phyloP scores from a whole-genome alignment of 2,329 filamentous ascomycete species.

The Epichloe gansuensis region DNA sequence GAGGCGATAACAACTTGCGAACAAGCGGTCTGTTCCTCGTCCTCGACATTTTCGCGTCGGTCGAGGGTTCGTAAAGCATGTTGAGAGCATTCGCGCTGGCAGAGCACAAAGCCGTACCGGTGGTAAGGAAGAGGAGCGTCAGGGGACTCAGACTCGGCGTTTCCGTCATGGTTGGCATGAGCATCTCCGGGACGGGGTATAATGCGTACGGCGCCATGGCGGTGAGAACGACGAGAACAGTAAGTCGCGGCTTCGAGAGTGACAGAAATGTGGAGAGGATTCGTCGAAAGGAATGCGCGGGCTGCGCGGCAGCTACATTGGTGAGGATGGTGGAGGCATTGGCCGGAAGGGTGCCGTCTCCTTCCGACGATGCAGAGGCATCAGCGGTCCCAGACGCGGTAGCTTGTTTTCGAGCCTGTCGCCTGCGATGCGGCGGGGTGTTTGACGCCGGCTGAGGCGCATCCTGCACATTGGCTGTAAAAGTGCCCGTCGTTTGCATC shows the following conservation, averaged over 20 bases:
- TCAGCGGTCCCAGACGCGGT: conserved; percentile 3
- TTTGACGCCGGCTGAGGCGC: conserved; percentile 12
- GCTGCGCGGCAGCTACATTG: conserved; percentile 36
- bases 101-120: conserved; percentile 77
- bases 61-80: conserved; percentile 88
- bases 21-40: conserved; percentile 86
- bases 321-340: conserved; percentile 45
- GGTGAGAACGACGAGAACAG: conserved; percentile 79
- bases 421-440: conserved; percentile 22
- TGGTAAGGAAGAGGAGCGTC: conserved; percentile 83
- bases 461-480: conserved; percentile 9
- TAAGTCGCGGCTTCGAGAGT: conserved; percentile 88
- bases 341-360: conserved; percentile 25
- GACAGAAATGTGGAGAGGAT: conserved; percentile 71
- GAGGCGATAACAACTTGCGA: conserved; percentile 58
- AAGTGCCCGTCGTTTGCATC: conserved; percentile 6
- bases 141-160: conserved; percentile 79
- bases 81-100: conserved; percentile 89
- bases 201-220: conserved; percentile 85
- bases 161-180: conserved; percentile 50
- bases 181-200: conserved; percentile 80
- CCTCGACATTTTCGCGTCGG: conserved; percentile 87
- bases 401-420: conserved; percentile 19
- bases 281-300: conserved; percentile 43
- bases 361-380: not conserved